phyloP scores from a whole-genome alignment of 208 protist species.

The Wallacemonas sp. region DNA sequence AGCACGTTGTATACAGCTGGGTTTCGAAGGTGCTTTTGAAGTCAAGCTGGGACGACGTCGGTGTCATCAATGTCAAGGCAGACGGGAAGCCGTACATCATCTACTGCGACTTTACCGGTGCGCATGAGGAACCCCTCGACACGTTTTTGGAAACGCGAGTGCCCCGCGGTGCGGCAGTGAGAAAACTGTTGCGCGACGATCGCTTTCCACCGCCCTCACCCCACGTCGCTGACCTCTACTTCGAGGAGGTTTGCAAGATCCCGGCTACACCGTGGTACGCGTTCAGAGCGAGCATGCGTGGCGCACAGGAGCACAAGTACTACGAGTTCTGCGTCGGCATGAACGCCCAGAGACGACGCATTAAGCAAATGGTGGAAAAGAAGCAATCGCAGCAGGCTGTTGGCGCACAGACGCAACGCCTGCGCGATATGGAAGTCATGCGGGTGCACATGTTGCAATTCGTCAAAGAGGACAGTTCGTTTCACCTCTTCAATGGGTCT shows the following conservation, averaged over 20 bases:
- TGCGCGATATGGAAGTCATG: conserved; percentile 80
- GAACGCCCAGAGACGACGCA: conserved; percentile 58
- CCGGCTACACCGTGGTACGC: conserved; percentile 77
- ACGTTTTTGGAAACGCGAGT: conserved; percentile 55
- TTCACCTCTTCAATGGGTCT: conserved; percentile 83
- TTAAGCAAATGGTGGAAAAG: conserved; percentile 52
- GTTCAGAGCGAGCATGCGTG: conserved; percentile 71
- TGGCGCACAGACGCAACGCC: conserved; percentile 41
- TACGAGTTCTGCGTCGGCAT: conserved; percentile 77
- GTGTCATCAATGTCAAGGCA: conserved; percentile 49
- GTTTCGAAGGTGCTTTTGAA: conserved; percentile 85
- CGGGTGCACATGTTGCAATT: conserved; percentile 53
- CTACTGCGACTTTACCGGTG: conserved; percentile 69
- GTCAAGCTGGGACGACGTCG: conserved; percentile 86
- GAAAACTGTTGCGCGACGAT: conserved; percentile 47
- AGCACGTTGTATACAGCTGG: conserved; percentile 72
- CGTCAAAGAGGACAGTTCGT: conserved; percentile 30
- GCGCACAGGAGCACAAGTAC: conserved; percentile 67
- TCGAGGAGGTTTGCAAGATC: conserved; percentile 58
- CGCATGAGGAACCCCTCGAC: conserved; percentile 58
- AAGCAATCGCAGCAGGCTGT: conserved; percentile 55
- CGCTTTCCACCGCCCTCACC: conserved; percentile 25
- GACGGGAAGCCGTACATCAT: conserved; percentile 65
- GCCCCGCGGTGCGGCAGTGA: conserved; percentile 73
- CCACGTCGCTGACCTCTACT: conserved; percentile 52